phyloP scores from a whole-genome alignment of 345 rosid genomes.

The Alliaria petiolata region DNA sequence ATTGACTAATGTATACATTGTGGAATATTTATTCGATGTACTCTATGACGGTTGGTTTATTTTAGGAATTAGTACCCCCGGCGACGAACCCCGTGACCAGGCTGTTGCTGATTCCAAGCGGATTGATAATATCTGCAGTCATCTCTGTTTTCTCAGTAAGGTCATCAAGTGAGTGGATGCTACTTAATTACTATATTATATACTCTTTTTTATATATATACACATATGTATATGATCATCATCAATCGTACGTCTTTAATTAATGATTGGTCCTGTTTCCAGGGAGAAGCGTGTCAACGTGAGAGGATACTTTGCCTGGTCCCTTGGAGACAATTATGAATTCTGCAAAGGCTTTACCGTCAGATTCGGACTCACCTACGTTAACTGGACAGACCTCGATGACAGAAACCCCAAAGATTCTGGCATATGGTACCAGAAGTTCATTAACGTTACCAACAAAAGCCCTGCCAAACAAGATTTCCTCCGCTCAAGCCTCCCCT shows the following conservation, averaged over 20 bases:
- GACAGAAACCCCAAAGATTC: conserved; percentile 18
- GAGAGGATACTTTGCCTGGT: conserved; percentile 21
- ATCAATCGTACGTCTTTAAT: no score
- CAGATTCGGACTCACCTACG: neutral
- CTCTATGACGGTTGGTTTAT: neutral
- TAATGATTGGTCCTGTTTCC: neutral
- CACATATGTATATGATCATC: neutral
- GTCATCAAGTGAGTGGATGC: conserved; percentile 8
- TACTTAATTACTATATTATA: neutral
- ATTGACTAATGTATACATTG: no score
- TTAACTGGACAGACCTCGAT: neutral
- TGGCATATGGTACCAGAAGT: conserved; percentile 1
- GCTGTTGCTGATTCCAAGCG: neutral
- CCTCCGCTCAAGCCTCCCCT: neutral
- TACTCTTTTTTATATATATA: neutral
- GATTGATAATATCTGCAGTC: conserved; percentile 17
- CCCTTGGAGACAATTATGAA: conserved; percentile 21
- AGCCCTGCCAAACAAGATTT: neutral
- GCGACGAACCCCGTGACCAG: neutral
- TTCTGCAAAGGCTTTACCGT: neutral
- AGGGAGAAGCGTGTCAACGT: neutral
- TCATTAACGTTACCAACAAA: neutral
- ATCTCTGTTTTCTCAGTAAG: conserved; percentile 20
- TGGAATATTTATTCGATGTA: neutral
- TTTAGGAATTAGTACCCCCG: no score